Percentiles rank a stretch among this genome's conserved stretches.
phyloP scores from a whole-genome alignment of 2,329 filamentous ascomycete species.

The Clarireedia paspali region DNA sequence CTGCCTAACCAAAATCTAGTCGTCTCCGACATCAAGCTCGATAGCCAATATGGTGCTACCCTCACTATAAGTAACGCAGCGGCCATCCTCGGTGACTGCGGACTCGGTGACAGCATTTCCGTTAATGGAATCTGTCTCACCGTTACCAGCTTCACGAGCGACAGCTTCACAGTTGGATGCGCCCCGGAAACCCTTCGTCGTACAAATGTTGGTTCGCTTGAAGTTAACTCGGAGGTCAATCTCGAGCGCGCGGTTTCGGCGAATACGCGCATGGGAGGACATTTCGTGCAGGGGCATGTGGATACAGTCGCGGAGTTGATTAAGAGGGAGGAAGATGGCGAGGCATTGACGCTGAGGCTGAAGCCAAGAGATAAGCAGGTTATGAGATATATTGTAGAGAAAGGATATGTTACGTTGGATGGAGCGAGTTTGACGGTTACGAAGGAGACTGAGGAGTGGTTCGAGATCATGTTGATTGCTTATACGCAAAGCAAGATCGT shows the following conservation, averaged over 20 bases:
- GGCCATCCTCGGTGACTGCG: constrained; percentile 71
- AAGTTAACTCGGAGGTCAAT: constrained; percentile 65
- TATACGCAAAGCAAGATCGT: constrained; percentile 91
- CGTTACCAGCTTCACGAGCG: constrained; percentile 61
- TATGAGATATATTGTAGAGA: constrained; percentile 85
- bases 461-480: constrained; percentile 95
- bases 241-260: constrained; percentile 89
- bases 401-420: constrained; percentile 91
- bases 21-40: constrained; percentile 71
- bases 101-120: constrained; percentile 87
- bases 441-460: constrained; percentile 72
- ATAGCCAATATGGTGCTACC: constrained; percentile 82
- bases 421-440: constrained; percentile 93
- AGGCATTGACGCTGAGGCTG: constrained; percentile 82
- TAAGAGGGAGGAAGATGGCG: constrained; percentile 71
- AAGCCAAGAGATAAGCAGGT: constrained; percentile 60
- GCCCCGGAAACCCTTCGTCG: constrained; percentile 92
- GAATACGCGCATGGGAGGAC: constrained; percentile 91
- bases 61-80: constrained; percentile 70
- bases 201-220: constrained; percentile 81
- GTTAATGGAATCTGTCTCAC: constrained; percentile 96
- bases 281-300: constrained; percentile 97
- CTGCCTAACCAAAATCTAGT: constrained; percentile 42
- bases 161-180: constrained; percentile 80
- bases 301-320: constrained; percentile 78